A percentile compares a stretch with the other conserved stretches of the same genome.
phyloP scores from a whole-genome alignment of 306 rosid species.

The Quercus agrifolia region DNA sequence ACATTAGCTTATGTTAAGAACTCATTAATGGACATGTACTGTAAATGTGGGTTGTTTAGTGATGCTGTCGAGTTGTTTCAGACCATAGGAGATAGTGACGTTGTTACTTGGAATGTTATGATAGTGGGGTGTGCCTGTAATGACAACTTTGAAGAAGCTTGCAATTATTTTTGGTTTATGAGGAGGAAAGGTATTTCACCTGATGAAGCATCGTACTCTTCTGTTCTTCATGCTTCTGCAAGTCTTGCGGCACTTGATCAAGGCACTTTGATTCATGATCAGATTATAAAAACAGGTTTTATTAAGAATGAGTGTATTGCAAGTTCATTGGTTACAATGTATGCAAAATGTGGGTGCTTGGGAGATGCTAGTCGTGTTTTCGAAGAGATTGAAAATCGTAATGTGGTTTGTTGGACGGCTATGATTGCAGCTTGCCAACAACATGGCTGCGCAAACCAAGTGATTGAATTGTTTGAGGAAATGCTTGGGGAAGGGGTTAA shows the following conservation, averaged over 20 bases:
- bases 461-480: constrained; percentile 46
- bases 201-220: constrained; percentile 54
- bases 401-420: constrained; percentile 67
- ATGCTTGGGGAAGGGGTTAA: constrained; percentile 45
- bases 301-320: constrained; percentile 31
- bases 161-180: constrained; percentile 41
- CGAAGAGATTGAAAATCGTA: constrained; percentile 33
- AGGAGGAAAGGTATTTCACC: constrained; percentile 45
- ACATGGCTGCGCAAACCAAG: constrained; percentile 54
- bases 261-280: constrained; percentile 47
- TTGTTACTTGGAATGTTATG: constrained; percentile 60
- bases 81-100: constrained; percentile 40
- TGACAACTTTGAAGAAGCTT: constrained; percentile 47
- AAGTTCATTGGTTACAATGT: constrained; percentile 57
- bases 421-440: constrained; percentile 60
- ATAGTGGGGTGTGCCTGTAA: constrained; percentile 36
- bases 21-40: constrained; percentile 54
- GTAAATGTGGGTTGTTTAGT: constrained; percentile 42
- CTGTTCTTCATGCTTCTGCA: constrained; percentile 52
- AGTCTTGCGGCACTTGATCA: constrained; percentile 44
- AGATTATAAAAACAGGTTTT: constrained; percentile 48
- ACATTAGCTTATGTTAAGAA: constrained; percentile 45
- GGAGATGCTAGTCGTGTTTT: constrained; percentile 41
- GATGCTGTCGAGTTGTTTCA: constrained; percentile 44
- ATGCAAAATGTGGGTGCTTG: constrained; percentile 58